Evolutionary conservation across 441 rosid species (phyloP).

Genomic region (Geranium incanum): DNA sequence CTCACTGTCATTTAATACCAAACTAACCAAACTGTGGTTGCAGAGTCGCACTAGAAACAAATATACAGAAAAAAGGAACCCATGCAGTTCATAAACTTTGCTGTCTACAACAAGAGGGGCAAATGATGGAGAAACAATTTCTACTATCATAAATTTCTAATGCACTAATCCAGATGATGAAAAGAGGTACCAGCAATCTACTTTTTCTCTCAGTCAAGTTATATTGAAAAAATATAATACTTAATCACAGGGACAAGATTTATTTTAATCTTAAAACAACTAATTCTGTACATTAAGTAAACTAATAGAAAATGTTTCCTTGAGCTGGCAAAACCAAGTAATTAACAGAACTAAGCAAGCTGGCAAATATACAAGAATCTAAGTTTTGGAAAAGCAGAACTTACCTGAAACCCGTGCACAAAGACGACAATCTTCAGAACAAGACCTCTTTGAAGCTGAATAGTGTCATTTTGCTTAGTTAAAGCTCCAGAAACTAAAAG

Average conservation of each 20-base stretch:
- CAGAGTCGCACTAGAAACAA: too few relatives aligned
- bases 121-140: too few relatives aligned
- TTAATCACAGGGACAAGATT: not conserved
- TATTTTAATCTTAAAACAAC: not conserved
- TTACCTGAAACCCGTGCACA: constrained; percentile 96
- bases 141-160: too few relatives aligned
- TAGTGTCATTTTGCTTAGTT: constrained; percentile 25
- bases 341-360: not conserved
- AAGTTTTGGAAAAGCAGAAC: constrained; percentile 17
- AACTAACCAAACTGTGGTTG: too few relatives aligned
- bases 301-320: not conserved
- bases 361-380: not conserved
- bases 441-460: constrained; percentile 32
- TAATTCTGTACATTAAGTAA: not conserved
- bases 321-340: not conserved
- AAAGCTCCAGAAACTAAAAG: constrained; percentile 24
- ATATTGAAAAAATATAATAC: not conserved
- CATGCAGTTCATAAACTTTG: too few relatives aligned
- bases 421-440: constrained; percentile 67
- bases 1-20: not conserved
- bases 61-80: too few relatives aligned
- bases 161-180: not conserved
- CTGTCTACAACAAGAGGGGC: too few relatives aligned
- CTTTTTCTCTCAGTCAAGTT: not conserved
- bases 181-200: not conserved